Evolutionary conservation across 2,329 filamentous ascomycete genomes (phyloP), one percentile per base, ranked within the genome.

Genomic region (Trichoderma sp.): DNA sequence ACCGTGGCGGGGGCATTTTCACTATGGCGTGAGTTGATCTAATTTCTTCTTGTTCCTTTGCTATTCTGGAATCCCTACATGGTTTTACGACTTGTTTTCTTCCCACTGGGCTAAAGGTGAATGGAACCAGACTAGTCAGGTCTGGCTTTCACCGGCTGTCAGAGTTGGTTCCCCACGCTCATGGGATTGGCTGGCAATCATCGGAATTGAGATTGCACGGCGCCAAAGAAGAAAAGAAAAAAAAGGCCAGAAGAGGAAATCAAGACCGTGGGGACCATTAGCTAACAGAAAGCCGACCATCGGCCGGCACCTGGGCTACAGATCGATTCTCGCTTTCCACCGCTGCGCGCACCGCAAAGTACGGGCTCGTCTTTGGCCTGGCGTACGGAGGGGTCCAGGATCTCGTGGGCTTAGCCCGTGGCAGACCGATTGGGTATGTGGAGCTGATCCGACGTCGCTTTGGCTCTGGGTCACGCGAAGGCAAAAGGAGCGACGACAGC

Each of bases 1-100:
- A 91, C 92, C 0, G 91, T 96, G 43, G 93, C 94, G 0, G 95
- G 95, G 2, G 85, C 89, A 10, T 97, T 97, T 84, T 97, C 94
- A 77, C 82, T 94, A 70, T 91, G 92, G 88, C 92, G 93, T 94
- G 85, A 77, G 90, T 53, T 43, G 60, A 3, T 37, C 29, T 37
- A 21, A n/a, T 43, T 52, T 27, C 21, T 3, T 52, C 27, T 21
- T 43, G 19, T 56, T 11, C 10, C 19, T 27, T 56, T 2, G 10
- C 19, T 43, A n/a, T 43, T 21, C 33, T 52, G 14, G 27, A 49
- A 62, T 52, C 33, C n/a, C 66, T 59, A n/a, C 8, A 14, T 35
- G 13, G 33, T 11, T 29, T 40, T 33, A 43, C 55, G 55, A 37
- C 14, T 43, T 40, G 35, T 49, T 16, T 29, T 52, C 65, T 27